Conservation (phyloP, 1,284 basidiomycete genomes). For the Cystobasidium sp. region DNA sequence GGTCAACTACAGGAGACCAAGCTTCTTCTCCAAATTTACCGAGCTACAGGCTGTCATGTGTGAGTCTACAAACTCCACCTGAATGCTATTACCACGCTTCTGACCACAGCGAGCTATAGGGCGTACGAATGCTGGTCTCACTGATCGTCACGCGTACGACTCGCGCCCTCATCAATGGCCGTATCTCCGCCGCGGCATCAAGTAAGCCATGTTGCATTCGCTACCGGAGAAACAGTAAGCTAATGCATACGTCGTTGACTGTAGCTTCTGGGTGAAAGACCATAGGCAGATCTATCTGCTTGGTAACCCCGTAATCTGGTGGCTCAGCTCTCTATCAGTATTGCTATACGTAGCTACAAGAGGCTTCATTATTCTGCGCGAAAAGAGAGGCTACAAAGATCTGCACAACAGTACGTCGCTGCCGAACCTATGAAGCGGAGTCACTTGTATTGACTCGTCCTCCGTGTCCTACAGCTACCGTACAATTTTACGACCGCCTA, state of each 20-base stretch:
- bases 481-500: conserved; percentile 87
- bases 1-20: conserved; percentile 76
- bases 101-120: conserved; percentile 1
- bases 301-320: conserved; percentile 94
- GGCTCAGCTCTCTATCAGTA: conserved; percentile 74
- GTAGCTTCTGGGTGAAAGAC: conserved; percentile 98
- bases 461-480: conserved; percentile 65
- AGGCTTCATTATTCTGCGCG: conserved; percentile 79
- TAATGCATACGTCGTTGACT: conserved; percentile 54
- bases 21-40: conserved; percentile 86
- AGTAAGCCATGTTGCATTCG: conserved; percentile 48
- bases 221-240: neutral
- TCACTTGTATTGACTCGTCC: neutral
- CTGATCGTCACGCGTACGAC: conserved; percentile 91
- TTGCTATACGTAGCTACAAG: conserved; percentile 70
- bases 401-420: conserved; percentile 78
- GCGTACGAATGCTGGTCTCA: conserved; percentile 94
- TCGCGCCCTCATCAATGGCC: conserved; percentile 92
- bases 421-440: neutral
- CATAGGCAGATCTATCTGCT: conserved; percentile 92
- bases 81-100: neutral
- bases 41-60: conserved; percentile 97
- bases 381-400: conserved; percentile 87
- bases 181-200: conserved; percentile 82
- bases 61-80: neutral